Base-by-base conservation (phyloP, 495 filamentous ascomycete species). In the Penicillium ochrochloron region DNA sequence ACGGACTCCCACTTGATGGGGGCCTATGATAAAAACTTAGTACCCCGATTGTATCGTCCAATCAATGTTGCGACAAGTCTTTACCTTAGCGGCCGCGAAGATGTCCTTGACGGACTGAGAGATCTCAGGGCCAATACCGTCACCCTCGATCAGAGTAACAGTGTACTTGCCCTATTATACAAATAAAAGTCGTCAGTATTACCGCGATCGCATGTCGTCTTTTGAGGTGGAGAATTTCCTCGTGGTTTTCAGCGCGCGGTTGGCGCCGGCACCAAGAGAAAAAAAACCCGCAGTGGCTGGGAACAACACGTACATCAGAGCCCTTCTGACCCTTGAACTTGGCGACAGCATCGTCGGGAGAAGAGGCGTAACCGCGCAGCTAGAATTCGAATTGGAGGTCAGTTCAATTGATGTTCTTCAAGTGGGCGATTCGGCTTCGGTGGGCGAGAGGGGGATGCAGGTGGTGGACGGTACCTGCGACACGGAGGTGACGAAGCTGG, bases 121-220 rank as follows among this genome's bases (percentile, higher is more conserved):
- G 73, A 99, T 98, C 81, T 99, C 94, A 60, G 94, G 94, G 63
- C 95, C 95, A 74, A 99, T 99, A 76, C 95, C 95, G 73, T 98
- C 95, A 81, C 95, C 95, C 83, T 99, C 95, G 68, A 99, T 99
- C 77, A 99, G 84, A 70, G 92, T 95, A 71, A 98, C 94, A 48
- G 89, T 92, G 85, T 90, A 99, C 78, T 92, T 92, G 72, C 94
- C 95, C 94, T 97, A 72, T 59, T 37, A 52, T 31, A 52, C 25
- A 56, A 65, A 62, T 3, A 34, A 55, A 61, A 52, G 54, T 8
- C 50, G 55, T 72, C 44, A 67, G 63, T 53, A 66, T 62, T 25
- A 37, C 61, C 29, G 66, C 57, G 37, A 41, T 64, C 27, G 50
- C 41, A 34, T 10, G 11, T 55, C 25, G 37, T 33, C 17, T 51